Base-by-base conservation (phyloP, 441 rosid genomes). In the Populus tomentosa region DNA sequence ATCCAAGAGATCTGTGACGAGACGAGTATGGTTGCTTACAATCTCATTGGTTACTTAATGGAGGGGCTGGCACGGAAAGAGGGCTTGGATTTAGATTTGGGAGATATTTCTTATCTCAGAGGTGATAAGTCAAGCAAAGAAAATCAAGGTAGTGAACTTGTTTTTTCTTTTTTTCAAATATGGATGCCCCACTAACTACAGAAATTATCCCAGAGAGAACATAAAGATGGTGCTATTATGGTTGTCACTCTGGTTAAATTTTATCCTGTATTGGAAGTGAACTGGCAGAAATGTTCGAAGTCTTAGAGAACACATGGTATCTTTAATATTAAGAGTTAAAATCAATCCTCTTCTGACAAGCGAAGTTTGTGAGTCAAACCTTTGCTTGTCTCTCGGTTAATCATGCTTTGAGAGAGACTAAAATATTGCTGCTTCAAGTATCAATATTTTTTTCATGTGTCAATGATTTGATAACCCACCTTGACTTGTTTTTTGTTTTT, bases 1-100 rank as follows among this genome's bases (percentile, higher is more conserved):
- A 71, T 94, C 82, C 99, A 94, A 85, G 95, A 91, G 63, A 85
- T 84, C 21, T 89, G 89, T 83, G 97, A 92, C 24, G 90, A 88
- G 70, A 80, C 92, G 10, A 89, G 97, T 77, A 70, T 94, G 85
- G 85, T 88, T 80, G 90, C 92, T 26, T 86, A 92, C 87, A 81
- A 90, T 80, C 82, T 95, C 32, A 83, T 94, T 73, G 94, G 97
- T 80, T 65, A 61, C 69, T 68, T 92, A 62, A 72, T 94, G 75
- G 90, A 88, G 82, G 88, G 84, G 77, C 84, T 93, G 67, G 87
- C 89, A 26, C 75, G 73, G 72, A 85, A 71, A 75, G 88, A 88
- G 75, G 87, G 86, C 61, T 33, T 88, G 33, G 80, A 85, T 56
- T 80, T 92, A 74, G 82, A 85, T 46, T 53, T 10, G 32, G 84